phyloP scores from a whole-genome alignment of 768 basidiomycete species.

The Agaricus blazei region DNA sequence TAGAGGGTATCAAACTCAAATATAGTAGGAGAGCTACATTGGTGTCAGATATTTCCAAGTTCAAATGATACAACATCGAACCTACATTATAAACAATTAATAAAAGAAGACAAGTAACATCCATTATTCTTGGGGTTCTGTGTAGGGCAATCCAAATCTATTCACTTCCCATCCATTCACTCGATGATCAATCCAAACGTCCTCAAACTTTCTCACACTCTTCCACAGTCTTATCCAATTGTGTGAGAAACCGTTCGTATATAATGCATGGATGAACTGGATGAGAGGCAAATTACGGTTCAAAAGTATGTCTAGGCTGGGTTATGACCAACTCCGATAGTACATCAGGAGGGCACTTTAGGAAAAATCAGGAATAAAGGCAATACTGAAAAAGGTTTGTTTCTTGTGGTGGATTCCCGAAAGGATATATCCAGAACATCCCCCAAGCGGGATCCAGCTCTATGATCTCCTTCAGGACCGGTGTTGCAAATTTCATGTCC shows the following conservation, averaged over 20 bases:
- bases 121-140: background rate
- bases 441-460: background rate
- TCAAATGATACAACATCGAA: background rate
- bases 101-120: background rate
- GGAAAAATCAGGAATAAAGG: background rate
- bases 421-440: conserved; percentile 2
- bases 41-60: background rate
- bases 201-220: background rate
- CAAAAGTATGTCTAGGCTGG: background rate
- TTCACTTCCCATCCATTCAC: conserved; percentile 5
- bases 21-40: background rate
- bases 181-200: conserved; percentile 4
- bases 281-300: background rate
- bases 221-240: conserved; percentile 4
- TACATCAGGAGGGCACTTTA: background rate
- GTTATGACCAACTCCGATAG: background rate
- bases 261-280: background rate
- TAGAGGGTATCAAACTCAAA: background rate
- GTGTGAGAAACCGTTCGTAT: background rate
- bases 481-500: background rate
- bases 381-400: background rate
- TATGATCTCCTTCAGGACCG: conserved; percentile 2
- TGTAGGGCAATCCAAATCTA: conserved; percentile 4
- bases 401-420: background rate
- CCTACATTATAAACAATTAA: background rate